Evolutionary conservation across 768 basidiomycete species (phyloP), one percentile per base, ranked within the genome.

Genomic region (Porphyrellus cyaneotinctus): DNA sequence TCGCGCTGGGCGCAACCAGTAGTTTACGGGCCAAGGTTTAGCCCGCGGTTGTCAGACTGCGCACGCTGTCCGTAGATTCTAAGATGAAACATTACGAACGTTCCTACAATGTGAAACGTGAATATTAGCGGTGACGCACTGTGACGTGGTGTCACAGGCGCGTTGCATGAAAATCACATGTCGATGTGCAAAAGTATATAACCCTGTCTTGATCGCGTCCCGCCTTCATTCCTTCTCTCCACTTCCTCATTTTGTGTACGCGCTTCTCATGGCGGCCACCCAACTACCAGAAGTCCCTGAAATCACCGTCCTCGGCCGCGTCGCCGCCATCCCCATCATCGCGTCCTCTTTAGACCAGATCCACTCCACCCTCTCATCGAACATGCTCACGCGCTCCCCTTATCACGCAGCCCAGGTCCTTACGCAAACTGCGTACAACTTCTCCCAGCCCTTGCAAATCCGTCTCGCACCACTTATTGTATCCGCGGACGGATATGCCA

Each of bases 241-340:
- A 41, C 35, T 33, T 26, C 32, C 17, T 52, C 33, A 8, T 50
- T 54, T 28, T 20, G 5, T 28, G 41, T 35, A 35, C 54, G 30
- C 43, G 51, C 46, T 17, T 4, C 6, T 18, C 57, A 79, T 78
- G 77, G 66, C 75, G 12, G 65, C 72, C 26, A 4, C 59, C n/a
- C 66, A 62, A 32, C 43, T 2, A 22, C 12, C 58, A 0, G 53
- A 62, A 36, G 32, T 43, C 22, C 83, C 86, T 49, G 82, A 83
- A 65, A 62, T 88, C 61, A 88, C 81, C 42, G 71, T 81, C 57
- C 55, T 91, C 49, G 61, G 65, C 35, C 84, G 88, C 52, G 78
- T 91, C 44, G 79, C 76, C n/a, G 78, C 81, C 42, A 90, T 92
- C 52, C 89, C 89, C 20, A 70, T 91, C 39, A 75, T 92, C 62